A percentile compares a stretch with the other conserved stretches of the same genome.
Conservation (phyloP, 1,284 basidiomycete species). For the Vanrija sp. region DNA sequence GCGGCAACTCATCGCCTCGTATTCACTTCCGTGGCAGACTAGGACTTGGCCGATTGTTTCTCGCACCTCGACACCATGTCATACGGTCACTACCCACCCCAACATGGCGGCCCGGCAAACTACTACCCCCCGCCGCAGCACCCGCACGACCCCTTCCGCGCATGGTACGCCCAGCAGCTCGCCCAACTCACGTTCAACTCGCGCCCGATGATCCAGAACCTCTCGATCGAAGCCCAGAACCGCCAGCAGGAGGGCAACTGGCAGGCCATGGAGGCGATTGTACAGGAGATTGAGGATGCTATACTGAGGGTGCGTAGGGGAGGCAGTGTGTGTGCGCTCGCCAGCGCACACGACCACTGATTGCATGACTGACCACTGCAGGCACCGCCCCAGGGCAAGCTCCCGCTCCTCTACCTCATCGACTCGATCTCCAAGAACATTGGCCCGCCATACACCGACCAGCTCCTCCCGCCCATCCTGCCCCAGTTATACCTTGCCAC, state of each 20-base stretch:
- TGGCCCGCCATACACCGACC: constrained; percentile 78
- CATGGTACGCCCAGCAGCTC: constrained; percentile 69
- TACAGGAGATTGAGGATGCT: constrained; percentile 81
- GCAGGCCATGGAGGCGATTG: constrained; percentile 70
- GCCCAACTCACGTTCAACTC: constrained; percentile 89
- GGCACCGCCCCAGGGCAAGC: constrained; percentile 87
- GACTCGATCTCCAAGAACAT: constrained; percentile 97
- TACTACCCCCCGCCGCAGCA: constrained; percentile 3
- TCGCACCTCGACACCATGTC: neutral
- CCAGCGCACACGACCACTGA: neutral
- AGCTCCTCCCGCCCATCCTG: constrained; percentile 66
- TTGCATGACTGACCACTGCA: constrained; percentile 42
- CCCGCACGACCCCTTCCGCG: constrained; percentile 39
- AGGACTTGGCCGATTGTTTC: neutral
- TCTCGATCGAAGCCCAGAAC: constrained; percentile 93
- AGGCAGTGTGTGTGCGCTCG: neutral
- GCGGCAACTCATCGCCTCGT: constrained; percentile 3
- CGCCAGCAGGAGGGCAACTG: constrained; percentile 57
- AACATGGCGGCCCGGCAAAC: neutral
- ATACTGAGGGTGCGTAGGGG: constrained; percentile 59
- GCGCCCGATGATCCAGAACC: constrained; percentile 86
- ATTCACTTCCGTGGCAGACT: neutral
- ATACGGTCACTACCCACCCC: constrained; percentile 3
- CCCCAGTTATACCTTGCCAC: constrained; percentile 75
- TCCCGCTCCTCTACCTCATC: constrained; percentile 90